These are phyloP conservation scores for Microdochium trichocladiopsis DNA, from an alignment of 2,329 filamentous ascomycete genomes.

Conservation along the genomic window DNA sequence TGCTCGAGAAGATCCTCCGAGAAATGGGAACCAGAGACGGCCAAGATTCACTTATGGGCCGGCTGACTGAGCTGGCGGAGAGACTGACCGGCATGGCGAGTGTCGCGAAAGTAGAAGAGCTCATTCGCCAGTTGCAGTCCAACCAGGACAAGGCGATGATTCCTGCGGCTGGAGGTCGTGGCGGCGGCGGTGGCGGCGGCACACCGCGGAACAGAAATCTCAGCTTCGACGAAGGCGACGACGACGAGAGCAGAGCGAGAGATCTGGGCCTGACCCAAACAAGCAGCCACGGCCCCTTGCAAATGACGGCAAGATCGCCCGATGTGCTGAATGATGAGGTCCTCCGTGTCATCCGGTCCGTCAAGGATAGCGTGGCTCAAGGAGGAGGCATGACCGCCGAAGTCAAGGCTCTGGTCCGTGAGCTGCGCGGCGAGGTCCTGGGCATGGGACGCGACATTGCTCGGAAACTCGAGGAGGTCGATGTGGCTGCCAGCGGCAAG, in stretches of 20 bases:
- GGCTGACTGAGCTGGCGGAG: constrained; percentile 65
- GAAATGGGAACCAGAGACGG: constrained; percentile 97
- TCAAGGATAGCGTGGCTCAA: constrained; percentile 87
- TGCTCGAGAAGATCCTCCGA: constrained; percentile 87
- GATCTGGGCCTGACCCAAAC: constrained; percentile 26
- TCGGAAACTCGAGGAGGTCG: constrained; percentile 71
- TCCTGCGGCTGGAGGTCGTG: constrained; percentile 14
- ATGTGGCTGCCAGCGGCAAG: constrained; percentile 34
- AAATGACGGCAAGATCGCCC: constrained; percentile 13
- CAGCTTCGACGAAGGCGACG: constrained; percentile 31
- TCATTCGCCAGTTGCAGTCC: constrained; percentile 55
- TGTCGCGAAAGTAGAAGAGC: constrained; percentile 59
- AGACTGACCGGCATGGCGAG: constrained; percentile 61
- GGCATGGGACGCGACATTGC: constrained; percentile 92
- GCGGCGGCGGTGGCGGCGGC: constrained; percentile 15
- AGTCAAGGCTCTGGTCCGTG: constrained; percentile 83
- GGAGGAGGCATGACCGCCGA: constrained; percentile 85
- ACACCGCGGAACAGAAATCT: constrained; percentile 22
- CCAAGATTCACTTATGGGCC: constrained; percentile 67
- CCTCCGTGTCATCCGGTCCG: constrained; percentile 71
- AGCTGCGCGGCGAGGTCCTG: constrained; percentile 84
- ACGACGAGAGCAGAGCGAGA: constrained; percentile 18
- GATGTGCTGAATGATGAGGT: constrained; percentile 71
- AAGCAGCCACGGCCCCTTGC: constrained; percentile 13
- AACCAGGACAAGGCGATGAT: constrained; percentile 37